Evolutionary conservation across 805 yeast species (phyloP).

Genomic region (Pichia heedii): DNA sequence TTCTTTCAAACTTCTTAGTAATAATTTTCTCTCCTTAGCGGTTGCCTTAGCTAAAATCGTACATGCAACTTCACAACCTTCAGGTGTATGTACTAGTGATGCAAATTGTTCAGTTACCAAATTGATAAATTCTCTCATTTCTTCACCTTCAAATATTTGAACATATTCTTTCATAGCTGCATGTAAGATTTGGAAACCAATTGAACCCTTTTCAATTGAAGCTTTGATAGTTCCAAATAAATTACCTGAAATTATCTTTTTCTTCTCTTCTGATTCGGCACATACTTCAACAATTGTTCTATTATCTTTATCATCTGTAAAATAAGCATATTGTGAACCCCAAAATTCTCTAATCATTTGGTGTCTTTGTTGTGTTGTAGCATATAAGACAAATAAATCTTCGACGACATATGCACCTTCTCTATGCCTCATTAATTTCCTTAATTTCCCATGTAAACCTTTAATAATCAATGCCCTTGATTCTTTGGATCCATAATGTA

Average conservation of each 20-base stretch:
- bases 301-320: slow-evolving; percentile 63
- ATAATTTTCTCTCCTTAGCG: slow-evolving; percentile 84
- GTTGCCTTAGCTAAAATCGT: slow-evolving; percentile 69
- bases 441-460: slow-evolving; percentile 83
- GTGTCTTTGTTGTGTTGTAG: slow-evolving; percentile 73
- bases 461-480: slow-evolving; percentile 66
- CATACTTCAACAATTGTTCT: slow-evolving; percentile 59
- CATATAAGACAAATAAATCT: slow-evolving; percentile 78
- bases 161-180: slow-evolving; percentile 91
- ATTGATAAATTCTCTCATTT: slow-evolving; percentile 74
- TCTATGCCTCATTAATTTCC: slow-evolving; percentile 91
- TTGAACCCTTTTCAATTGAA: slow-evolving; percentile 89
- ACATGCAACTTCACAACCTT: slow-evolving; percentile 89
- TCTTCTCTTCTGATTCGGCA: slow-evolving; percentile 64
- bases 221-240: slow-evolving; percentile 77
- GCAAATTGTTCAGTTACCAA: slow-evolving; percentile 81
- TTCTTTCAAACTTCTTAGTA: slow-evolving; percentile 62
- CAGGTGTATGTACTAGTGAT: slow-evolving; percentile 90
- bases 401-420: slow-evolving; percentile 98
- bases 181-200: slow-evolving; percentile 92
- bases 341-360: slow-evolving; percentile 95
- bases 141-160: slow-evolving; percentile 59
- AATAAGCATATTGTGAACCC: slow-evolving; percentile 92
- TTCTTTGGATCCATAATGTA: slow-evolving; percentile 85
- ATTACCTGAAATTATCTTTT: slow-evolving; percentile 64